Base-by-base conservation (phyloP, 352 stramenopile species). In the Thalassiosira hispida region DNA sequence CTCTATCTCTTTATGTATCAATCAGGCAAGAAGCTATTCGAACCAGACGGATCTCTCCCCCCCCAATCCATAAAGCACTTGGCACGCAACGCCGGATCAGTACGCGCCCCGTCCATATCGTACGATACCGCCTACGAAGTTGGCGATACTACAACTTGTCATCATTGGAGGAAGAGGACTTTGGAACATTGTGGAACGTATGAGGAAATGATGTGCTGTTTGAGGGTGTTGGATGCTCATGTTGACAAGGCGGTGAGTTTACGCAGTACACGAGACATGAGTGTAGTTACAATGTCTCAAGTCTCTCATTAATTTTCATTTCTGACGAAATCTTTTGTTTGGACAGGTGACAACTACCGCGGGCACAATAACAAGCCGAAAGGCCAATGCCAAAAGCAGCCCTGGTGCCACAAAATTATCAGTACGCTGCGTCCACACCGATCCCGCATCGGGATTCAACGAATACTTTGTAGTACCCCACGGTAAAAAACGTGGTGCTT, bases 41-140 rank as follows among this genome's bases (percentile, higher is more conserved):
- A 86, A 47, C 84, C 86, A 16, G 31, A 66, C 35, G 86, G 81
- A 44, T 74, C 35, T 11, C 52, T 92, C 44, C 60, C 84, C 18
- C 38, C 8, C 11, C 38, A 18, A 27, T 66, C 64, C 56, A 72
- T 85, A 0, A 81, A 74, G 42, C 46, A 74, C 31, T 47, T 93
- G 7, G 83, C 62, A 11, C 56, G 83, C 23, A 88, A 87, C 73
- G 79, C 79, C 51, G 85, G 85, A 18, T 78, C 72, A 8, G 68
- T 68, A 16, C 61, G 78, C 11, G 83, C 83, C 42, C 83, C 84
- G 29, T 81, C 80, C 27, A 51, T 93, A 12, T 65, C 66, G 22
- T 93, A 93, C 53, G 72, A 87, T 40, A 86, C 76, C 12, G 31
- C 40, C 27, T 90, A 89, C 61, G 88, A 93, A 85, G 88, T 93